Conservation (phyloP, 371 early-diverging fungal species). For the Parasitella parasitica region DNA sequence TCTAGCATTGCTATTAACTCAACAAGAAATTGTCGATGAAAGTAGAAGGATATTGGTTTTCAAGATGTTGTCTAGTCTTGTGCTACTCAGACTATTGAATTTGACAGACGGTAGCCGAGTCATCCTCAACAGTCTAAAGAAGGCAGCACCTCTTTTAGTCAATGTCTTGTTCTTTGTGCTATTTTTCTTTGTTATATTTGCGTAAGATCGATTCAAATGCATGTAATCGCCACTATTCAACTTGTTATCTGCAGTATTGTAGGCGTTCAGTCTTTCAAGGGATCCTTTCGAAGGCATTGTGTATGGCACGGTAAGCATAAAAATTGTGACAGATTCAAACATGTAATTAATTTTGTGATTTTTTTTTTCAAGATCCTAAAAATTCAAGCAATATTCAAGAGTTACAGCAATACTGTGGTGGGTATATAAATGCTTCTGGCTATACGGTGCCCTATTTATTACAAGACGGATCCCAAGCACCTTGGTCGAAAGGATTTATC, state of each 20-base stretch:
- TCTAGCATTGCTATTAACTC: constrained; percentile 38
- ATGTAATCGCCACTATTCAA: neutral
- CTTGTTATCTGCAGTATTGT: constrained; percentile 42
- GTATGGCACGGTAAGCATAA: constrained; percentile 53
- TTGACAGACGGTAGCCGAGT: constrained; percentile 62
- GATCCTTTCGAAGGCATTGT: constrained; percentile 62
- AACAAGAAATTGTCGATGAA: constrained; percentile 37
- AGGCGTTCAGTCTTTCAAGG: constrained; percentile 68
- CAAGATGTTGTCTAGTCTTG: constrained; percentile 55
- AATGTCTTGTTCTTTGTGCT: constrained; percentile 61
- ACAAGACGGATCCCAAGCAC: constrained; percentile 18
- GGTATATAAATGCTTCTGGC: constrained; percentile 29
- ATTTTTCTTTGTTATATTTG: constrained; percentile 67
- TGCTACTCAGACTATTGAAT: constrained; percentile 58
- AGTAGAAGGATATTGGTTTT: constrained; percentile 52
- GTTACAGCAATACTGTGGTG: constrained; percentile 53
- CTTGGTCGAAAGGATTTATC: constrained; percentile 58
- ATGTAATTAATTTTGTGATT: neutral
- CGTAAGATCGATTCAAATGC: constrained; percentile 44
- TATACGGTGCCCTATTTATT: constrained; percentile 25
- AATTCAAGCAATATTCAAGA: constrained; percentile 26
- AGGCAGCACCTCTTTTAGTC: constrained; percentile 59
- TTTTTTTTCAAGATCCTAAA: constrained; percentile 29
- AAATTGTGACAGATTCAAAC: too few relatives aligned
- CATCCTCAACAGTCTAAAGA: constrained; percentile 64